phyloP scores from a whole-genome alignment of 352 stramenopile species.

The Globisporangium abappressorium region DNA sequence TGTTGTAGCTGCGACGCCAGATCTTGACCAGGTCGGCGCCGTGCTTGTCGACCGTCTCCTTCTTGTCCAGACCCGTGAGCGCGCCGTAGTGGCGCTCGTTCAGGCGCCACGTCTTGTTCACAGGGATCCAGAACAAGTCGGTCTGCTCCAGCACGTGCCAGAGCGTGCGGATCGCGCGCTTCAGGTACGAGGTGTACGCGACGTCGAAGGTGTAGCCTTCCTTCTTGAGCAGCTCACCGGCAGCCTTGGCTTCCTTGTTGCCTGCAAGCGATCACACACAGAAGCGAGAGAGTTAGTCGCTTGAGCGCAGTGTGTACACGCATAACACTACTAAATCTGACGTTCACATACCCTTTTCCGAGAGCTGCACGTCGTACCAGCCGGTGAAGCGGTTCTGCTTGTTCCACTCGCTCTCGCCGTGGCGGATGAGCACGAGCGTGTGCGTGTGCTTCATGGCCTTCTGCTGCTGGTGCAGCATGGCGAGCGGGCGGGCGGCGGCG shows the following conservation, averaged over 20 bases:
- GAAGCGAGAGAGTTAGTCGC: background rate
- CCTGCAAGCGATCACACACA: slow-evolving; percentile 22
- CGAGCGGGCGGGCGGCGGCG: slow-evolving; percentile 23
- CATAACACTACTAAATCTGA: background rate
- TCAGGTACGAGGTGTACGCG: slow-evolving; percentile 94
- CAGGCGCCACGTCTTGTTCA: slow-evolving; percentile 94
- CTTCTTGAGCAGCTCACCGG: slow-evolving; percentile 87
- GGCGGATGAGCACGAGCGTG: slow-evolving; percentile 90
- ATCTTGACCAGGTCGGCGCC: slow-evolving; percentile 93
- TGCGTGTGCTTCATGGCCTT: slow-evolving; percentile 77
- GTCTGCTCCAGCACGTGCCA: slow-evolving; percentile 95
- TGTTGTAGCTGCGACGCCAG: slow-evolving; percentile 98
- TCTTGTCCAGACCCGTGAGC: slow-evolving; percentile 98
- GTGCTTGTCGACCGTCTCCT: slow-evolving; percentile 98
- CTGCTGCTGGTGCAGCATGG: slow-evolving; percentile 51
- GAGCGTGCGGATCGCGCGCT: slow-evolving; percentile 92
- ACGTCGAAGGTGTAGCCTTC: slow-evolving; percentile 94
- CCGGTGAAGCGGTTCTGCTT: slow-evolving; percentile 93
- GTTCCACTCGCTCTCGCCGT: slow-evolving; percentile 96
- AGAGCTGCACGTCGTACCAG: slow-evolving; percentile 93
- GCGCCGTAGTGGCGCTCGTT: slow-evolving; percentile 99
- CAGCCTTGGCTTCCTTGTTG: slow-evolving; percentile 89
- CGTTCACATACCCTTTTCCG: slow-evolving; percentile 43
- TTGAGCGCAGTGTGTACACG: background rate
- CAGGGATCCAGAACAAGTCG: slow-evolving; percentile 94